Evolutionary conservation across 2,329 filamentous ascomycete species (phyloP).

Genomic region (Fusarium robinianum): DNA sequence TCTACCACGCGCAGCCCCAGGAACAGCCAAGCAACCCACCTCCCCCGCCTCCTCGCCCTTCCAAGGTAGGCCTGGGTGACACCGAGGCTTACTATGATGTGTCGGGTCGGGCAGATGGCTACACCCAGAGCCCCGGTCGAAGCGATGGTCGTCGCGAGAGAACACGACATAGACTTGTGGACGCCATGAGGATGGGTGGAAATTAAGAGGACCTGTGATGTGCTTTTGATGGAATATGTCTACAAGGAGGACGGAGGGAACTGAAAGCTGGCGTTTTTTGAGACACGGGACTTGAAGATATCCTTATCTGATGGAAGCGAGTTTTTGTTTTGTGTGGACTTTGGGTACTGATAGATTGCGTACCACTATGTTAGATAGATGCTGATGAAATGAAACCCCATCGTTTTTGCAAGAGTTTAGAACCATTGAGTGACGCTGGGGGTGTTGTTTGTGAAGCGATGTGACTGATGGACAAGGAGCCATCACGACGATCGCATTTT

Average conservation of each 20-base stretch:
- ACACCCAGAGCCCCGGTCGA: slow-evolving; percentile 31
- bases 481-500: too few relatives aligned
- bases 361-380: too few relatives aligned
- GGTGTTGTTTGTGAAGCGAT: too few relatives aligned
- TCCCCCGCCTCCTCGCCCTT: slow-evolving; percentile 45
- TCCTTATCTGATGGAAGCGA: slow-evolving; percentile 22
- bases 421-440: too few relatives aligned
- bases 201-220: slow-evolving; percentile 16
- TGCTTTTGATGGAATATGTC: slow-evolving; percentile 10
- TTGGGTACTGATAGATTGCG: too few relatives aligned
- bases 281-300: slow-evolving; percentile 22
- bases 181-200: slow-evolving; percentile 40
- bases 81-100: slow-evolving; percentile 41
- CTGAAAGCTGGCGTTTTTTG: slow-evolving; percentile 26
- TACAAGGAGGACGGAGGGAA: slow-evolving; percentile 1
- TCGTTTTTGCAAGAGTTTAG: too few relatives aligned
- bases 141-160: slow-evolving; percentile 36
- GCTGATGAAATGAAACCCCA: too few relatives aligned
- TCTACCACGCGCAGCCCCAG: slow-evolving; percentile 31
- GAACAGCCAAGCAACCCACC: slow-evolving; percentile 33
- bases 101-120: slow-evolving; percentile 27
- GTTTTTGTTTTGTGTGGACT: slow-evolving; percentile 20
- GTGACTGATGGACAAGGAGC: too few relatives aligned
- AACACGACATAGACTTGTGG: slow-evolving; percentile 41
- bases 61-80: slow-evolving; percentile 45